Evolutionary conservation across 1,284 basidiomycete species (phyloP).

Genomic region (Agroathelia rolfsii): DNA sequence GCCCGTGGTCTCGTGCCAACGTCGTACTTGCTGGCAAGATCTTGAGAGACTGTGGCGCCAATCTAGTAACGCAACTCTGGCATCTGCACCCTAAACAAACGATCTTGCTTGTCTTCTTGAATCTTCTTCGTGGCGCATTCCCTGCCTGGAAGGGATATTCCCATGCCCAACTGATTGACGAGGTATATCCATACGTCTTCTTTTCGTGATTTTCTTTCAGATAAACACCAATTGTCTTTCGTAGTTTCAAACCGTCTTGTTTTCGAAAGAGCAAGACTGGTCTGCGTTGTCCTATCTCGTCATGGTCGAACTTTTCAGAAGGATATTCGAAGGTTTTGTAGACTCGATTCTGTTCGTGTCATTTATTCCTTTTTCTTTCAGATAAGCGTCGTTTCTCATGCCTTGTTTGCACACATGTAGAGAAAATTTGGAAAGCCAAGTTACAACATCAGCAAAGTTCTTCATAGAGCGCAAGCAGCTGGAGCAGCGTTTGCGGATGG

Average conservation of each 20-base stretch:
- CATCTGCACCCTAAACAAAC: conserved; percentile 56
- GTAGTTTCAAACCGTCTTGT: conserved; percentile 58
- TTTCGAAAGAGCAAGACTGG: conserved; percentile 47
- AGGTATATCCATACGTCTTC: conserved; percentile 34
- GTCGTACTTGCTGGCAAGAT: conserved; percentile 46
- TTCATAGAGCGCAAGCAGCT: conserved; percentile 69
- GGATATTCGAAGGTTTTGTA: conserved; percentile 53
- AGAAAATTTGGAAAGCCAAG: conserved; percentile 55
- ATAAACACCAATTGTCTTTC: conserved; percentile 11
- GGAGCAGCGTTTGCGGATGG: conserved; percentile 63
- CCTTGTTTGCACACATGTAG: conserved; percentile 43
- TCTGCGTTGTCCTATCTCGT: conserved; percentile 57
- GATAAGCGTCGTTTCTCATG: conserved; percentile 12
- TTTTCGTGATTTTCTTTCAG: conserved; percentile 4
- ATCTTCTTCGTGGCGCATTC: conserved; percentile 60
- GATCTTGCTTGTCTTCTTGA: conserved; percentile 52
- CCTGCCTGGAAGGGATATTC: conserved; percentile 76
- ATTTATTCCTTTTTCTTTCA: conserved; percentile 11
- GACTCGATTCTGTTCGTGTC: conserved; percentile 61
- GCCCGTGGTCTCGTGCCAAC: conserved; percentile 46
- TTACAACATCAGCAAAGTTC: conserved; percentile 61
- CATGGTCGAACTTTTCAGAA: conserved; percentile 50
- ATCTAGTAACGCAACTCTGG: conserved; percentile 52
- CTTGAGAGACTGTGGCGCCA: conserved; percentile 39
- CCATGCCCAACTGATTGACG: conserved; percentile 73